Conservation (phyloP, 176 grass and related monocot species). For the Musa beccarii region DNA sequence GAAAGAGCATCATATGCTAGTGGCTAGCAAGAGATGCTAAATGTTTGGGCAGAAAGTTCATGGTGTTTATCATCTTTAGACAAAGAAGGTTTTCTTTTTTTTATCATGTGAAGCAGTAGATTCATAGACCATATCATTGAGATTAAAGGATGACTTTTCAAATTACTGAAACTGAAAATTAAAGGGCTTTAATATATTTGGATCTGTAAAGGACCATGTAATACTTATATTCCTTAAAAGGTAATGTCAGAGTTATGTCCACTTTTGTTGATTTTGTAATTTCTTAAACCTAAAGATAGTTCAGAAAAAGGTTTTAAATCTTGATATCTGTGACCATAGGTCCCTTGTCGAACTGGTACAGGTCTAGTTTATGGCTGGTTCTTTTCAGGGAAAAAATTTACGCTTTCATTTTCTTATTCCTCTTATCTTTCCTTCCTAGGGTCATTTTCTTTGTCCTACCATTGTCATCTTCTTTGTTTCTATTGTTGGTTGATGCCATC, state of each 20-base stretch:
- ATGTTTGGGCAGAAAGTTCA: not conserved
- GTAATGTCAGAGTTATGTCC: no score
- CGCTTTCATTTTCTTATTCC: not conserved
- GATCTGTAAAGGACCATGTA: not conserved
- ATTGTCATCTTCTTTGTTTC: no score
- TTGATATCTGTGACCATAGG: not conserved
- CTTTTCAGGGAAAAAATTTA: not conserved
- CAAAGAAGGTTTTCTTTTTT: not conserved
- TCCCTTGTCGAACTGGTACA: not conserved
- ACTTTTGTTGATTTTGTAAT: no score
- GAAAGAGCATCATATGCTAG: no score
- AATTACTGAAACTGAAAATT: not conserved
- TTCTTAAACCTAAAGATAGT: not conserved
- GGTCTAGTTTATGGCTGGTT: not conserved
- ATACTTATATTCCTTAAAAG: not conserved
- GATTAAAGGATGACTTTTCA: not conserved
- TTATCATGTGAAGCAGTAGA: not conserved
- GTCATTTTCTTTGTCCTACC: no score
- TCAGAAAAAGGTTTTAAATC: not conserved
- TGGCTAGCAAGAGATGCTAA: not conserved
- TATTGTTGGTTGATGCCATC: no score
- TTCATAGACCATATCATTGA: not conserved
- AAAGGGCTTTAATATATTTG: not conserved
- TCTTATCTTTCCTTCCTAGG: not conserved
- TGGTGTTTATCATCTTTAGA: not conserved